phyloP scores from a whole-genome alignment of 495 filamentous ascomycete genomes.

The Penicillium ochrochloron region DNA sequence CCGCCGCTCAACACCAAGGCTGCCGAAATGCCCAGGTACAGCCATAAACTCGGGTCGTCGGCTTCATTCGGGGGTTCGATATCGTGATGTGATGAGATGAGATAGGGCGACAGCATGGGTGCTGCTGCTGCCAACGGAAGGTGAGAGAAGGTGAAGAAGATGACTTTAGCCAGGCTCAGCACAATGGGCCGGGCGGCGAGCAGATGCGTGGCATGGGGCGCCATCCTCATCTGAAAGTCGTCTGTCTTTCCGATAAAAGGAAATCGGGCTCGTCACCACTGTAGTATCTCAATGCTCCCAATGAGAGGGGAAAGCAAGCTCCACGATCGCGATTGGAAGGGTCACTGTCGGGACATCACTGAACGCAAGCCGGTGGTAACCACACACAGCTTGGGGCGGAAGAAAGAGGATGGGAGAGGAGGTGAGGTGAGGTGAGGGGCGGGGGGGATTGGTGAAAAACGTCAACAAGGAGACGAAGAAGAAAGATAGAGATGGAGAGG shows the following conservation, averaged over 20 bases:
- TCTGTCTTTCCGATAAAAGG: not conserved
- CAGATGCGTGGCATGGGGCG: conserved; percentile 36
- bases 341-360: conserved; percentile 12
- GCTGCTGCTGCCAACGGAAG: conserved; percentile 51
- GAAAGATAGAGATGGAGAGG: not conserved
- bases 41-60: conserved; percentile 67
- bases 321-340: not conserved
- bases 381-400: not conserved
- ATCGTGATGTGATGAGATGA: conserved; percentile 29
- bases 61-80: conserved; percentile 39
- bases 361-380: conserved; percentile 2
- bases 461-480: conserved; percentile 3
- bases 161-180: conserved; percentile 53
- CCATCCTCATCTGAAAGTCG: conserved; percentile 30
- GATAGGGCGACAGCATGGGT: conserved; percentile 34
- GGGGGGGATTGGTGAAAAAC: too few relatives aligned
- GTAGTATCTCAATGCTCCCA: not conserved
- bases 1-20: conserved; percentile 84
- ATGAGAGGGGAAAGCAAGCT: not conserved
- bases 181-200: conserved; percentile 49
- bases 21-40: conserved; percentile 69
- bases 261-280: not conserved
- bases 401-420: not conserved
- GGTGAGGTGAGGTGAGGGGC: not conserved
- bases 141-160: conserved; percentile 50